Conservation (phyloP, 2,329 filamentous ascomycete genomes). For the Arthroderma uncinatum region DNA sequence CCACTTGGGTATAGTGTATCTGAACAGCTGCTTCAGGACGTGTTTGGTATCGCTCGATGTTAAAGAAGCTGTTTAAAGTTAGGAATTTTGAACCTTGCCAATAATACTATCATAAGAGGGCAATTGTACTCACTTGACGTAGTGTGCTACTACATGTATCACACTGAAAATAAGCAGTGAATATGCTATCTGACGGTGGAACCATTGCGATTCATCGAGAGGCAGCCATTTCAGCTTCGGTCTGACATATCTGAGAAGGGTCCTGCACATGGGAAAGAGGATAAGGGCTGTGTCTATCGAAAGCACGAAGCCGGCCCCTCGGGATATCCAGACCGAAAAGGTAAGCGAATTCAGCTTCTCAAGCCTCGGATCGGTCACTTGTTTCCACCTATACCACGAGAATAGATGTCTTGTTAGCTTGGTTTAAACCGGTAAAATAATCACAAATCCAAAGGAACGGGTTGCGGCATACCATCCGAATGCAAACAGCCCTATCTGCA, state of each 20-base stretch:
- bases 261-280: constrained; percentile 87
- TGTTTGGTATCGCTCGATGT: constrained; percentile 76
- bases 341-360: constrained; percentile 67
- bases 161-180: constrained; percentile 71
- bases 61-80: constrained; percentile 61
- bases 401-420: too few relatives aligned
- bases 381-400: constrained; percentile 60
- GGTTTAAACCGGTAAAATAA: background rate
- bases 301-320: constrained; percentile 79
- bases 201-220: constrained; percentile 94
- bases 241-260: constrained; percentile 69
- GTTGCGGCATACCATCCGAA: constrained; percentile 61
- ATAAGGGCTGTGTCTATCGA: constrained; percentile 79
- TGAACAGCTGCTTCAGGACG: constrained; percentile 69
- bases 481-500: constrained; percentile 69
- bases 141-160: constrained; percentile 68
- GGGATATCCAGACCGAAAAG: constrained; percentile 91
- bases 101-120: background rate
- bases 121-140: constrained; percentile 64
- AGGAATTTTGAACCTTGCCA: constrained; percentile 18
- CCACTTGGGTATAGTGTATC: constrained; percentile 82
- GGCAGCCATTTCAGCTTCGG: constrained; percentile 82
- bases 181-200: constrained; percentile 91
- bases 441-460: background rate
- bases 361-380: constrained; percentile 56